These are phyloP conservation scores for Eimeria mitis DNA, from an alignment of 169 alveolate genomes.

Conservation along the genomic window DNA sequence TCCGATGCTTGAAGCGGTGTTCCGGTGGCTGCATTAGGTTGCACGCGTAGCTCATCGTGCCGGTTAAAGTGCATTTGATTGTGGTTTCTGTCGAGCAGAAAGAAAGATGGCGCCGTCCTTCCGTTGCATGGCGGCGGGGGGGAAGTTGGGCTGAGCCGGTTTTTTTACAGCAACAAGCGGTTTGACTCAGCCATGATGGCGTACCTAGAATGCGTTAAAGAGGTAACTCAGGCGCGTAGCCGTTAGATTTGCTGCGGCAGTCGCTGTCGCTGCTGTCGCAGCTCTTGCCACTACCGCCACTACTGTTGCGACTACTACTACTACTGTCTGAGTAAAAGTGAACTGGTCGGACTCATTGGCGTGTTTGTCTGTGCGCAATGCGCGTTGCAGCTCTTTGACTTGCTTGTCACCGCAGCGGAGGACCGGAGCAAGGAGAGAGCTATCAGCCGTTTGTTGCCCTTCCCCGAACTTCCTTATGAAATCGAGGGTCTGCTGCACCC, in stretches of 20 bases:
- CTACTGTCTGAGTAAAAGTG: not conserved
- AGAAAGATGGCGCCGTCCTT: conserved; percentile 59
- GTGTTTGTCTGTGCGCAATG: conserved; percentile 6
- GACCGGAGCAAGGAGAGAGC: conserved; percentile 59
- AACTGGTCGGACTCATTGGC: not conserved
- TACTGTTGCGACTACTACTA: not conserved
- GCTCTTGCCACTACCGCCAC: not conserved
- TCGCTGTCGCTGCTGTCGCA: not conserved
- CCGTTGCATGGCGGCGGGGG: conserved; percentile 81
- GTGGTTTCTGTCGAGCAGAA: conserved; percentile 41
- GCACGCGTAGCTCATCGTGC: not conserved
- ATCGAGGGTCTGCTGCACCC: conserved; percentile 61
- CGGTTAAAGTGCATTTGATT: not conserved
- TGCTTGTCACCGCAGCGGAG: conserved; percentile 62
- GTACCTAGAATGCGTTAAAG: conserved; percentile 78
- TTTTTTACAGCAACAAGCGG: conserved; percentile 68
- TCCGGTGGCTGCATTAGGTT: not conserved
- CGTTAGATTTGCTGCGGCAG: not conserved
- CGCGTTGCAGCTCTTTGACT: conserved; percentile 70
- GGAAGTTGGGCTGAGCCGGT: conserved; percentile 79
- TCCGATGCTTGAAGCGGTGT: not conserved
- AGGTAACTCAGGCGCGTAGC: not conserved
- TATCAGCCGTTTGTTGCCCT: conserved; percentile 35
- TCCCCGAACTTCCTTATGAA: conserved; percentile 80
- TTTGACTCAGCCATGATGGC: conserved; percentile 82